Evolutionary conservation across 1,284 basidiomycete species (phyloP), one percentile per base, ranked within the genome.

Genomic region (Caloboletus firmus): DNA sequence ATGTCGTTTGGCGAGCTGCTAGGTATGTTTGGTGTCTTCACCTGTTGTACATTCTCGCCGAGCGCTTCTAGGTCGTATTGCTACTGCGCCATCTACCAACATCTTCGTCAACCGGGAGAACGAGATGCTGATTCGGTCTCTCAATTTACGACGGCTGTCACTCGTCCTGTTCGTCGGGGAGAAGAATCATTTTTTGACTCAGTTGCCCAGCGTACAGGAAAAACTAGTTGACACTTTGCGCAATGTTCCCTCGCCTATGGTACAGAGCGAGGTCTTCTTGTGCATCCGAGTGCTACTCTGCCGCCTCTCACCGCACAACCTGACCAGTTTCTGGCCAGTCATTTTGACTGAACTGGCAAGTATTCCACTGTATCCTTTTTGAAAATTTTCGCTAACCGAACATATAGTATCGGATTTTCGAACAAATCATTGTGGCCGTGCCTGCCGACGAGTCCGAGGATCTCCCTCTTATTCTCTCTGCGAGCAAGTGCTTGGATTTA

Each of bases 271-370:
- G 70, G 92, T 94, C 5, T 99, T 95, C 70, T 81, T 99, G 6
- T 98, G 95, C 67, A 83, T 99, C 49, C 81, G 97, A 10, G 90
- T 98, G 2, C 73, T 99, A 30, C 79, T 99, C 54, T 95, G 93
- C 66, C 86, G 97, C n/a, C 82, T 98, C 54, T 90, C 89, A 10
- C 84, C 91, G 5, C 91, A 96, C 64, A 97, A 98, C 68, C 70
- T 99, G 63, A 87, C 91, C 15, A 94, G 93, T 62, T 94, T 99
- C 72, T 99, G 97, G 97, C 96, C 97, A 1, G 91, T 98, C 31
- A 82, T 99, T 49, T 73, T 98, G 59, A 92, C 95, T 2, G 96
- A 99, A 73, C 74, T 98, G 63, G 93, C 92, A 63, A 60, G 86
- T 45, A 40, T 34, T 34, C 34, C 5, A 5, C 7, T 51, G 17